Percentiles rank a stretch among this genome's conserved stretches.
Evolutionary conservation across 306 rosid genomes (phyloP).

Genomic region (Cotoneaster glaucophyllus): DNA sequence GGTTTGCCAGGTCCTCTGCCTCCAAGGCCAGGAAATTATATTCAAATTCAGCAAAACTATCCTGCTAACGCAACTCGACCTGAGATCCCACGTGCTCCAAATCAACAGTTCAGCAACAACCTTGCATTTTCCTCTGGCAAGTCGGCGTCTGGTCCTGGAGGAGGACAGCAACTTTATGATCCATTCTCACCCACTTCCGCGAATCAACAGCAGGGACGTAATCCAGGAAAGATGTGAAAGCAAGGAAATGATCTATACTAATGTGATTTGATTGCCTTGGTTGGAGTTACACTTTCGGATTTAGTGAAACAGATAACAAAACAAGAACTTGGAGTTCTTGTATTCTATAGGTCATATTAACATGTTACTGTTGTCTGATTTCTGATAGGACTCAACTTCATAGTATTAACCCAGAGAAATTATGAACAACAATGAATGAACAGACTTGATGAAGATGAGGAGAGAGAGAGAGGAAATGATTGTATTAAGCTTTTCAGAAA

Average conservation of each 20-base stretch:
- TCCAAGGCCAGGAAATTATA: slow-evolving; percentile 35
- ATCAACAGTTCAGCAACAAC: slow-evolving; percentile 40
- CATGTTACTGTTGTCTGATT: slow-evolving; percentile 1
- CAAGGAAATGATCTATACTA: slow-evolving; percentile 1
- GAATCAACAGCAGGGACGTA: slow-evolving; percentile 35
- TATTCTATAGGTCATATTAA: neutral
- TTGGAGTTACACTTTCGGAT: neutral
- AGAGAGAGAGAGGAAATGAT: too few species aligned
- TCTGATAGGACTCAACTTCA: neutral
- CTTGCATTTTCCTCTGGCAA: slow-evolving; percentile 38
- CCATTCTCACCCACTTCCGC: slow-evolving; percentile 82
- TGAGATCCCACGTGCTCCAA: slow-evolving; percentile 32
- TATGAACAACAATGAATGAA: too few species aligned
- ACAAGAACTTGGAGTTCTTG: neutral
- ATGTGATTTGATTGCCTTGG: neutral
- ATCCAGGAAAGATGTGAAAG: slow-evolving; percentile 30
- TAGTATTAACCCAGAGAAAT: too few species aligned
- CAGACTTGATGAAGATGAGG: too few species aligned
- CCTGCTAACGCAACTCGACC: slow-evolving; percentile 31
- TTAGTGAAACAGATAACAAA: neutral
- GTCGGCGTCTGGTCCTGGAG: slow-evolving; percentile 41
- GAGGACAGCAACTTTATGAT: slow-evolving; percentile 82
- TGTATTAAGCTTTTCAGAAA: too few species aligned
- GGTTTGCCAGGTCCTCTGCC: slow-evolving; percentile 18
- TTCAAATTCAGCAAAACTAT: slow-evolving; percentile 43